These are phyloP conservation scores for Rhexocercosporidium sp. DNA, from an alignment of 2,329 filamentous ascomycete species.

Conservation along the genomic window DNA sequence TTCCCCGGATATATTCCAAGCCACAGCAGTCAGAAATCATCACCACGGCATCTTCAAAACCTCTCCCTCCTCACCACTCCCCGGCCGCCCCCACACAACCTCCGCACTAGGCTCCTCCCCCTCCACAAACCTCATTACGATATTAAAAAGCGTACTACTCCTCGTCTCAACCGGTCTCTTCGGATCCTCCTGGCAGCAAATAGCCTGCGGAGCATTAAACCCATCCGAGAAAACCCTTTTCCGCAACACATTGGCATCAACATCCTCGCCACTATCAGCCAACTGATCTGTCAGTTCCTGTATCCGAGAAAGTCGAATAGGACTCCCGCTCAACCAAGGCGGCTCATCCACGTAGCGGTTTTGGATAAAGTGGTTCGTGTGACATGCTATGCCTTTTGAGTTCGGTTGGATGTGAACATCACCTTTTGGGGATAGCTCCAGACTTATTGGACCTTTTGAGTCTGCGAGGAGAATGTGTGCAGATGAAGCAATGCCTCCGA, in stretches of 20 bases:
- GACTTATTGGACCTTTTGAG: conserved; percentile 39
- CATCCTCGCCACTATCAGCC: conserved; percentile 22
- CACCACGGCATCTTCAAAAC: conserved; percentile 30
- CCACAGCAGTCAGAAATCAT: neutral
- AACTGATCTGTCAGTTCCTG: conserved; percentile 38
- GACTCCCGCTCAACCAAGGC: conserved; percentile 42
- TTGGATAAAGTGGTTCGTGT: conserved; percentile 43
- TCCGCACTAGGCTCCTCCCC: conserved; percentile 39
- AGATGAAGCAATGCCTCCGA: conserved; percentile 58
- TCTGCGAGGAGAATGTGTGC: conserved; percentile 62
- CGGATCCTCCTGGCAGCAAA: conserved; percentile 43
- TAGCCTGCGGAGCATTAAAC: conserved; percentile 44
- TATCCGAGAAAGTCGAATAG: conserved; percentile 41
- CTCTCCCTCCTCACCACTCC: conserved; percentile 25
- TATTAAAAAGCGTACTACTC: conserved; percentile 45
- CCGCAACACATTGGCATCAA: conserved; percentile 39
- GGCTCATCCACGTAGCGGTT: conserved; percentile 42
- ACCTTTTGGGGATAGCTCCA: conserved; percentile 51
- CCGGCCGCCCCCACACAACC: conserved; percentile 38
- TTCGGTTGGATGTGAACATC: conserved; percentile 34
- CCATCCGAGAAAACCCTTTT: conserved; percentile 45
- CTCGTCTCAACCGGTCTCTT: conserved; percentile 37
- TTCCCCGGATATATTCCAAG: neutral
- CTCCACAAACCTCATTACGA: conserved; percentile 42
- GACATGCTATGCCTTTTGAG: conserved; percentile 32